Conservation (phyloP, 2,329 filamentous ascomycete genomes). For the Cercospora sesami region DNA sequence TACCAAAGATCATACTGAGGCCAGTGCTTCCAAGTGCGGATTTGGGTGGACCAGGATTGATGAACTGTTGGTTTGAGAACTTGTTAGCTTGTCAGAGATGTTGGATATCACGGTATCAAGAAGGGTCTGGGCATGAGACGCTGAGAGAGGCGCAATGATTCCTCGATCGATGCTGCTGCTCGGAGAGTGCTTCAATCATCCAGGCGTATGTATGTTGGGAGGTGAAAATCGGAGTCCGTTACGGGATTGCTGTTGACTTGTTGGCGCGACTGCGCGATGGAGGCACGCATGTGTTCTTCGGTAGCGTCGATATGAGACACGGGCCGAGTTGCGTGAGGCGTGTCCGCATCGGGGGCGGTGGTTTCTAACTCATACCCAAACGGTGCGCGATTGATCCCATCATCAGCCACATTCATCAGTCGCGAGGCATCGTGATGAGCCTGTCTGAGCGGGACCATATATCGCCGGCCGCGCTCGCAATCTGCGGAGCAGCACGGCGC, state of each 20-base stretch:
- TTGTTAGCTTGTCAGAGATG: neutral
- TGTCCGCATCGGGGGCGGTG: neutral
- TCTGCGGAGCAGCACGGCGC: neutral
- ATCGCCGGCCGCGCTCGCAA: neutral
- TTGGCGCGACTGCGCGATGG: neutral
- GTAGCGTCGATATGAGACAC: neutral
- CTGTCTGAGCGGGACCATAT: conserved; percentile 1
- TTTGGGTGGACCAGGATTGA: neutral
- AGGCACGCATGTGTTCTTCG: neutral
- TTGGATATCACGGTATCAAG: neutral
- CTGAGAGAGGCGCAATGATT: neutral
- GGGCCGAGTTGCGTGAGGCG: neutral
- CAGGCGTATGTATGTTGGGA: neutral
- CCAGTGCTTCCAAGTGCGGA: neutral
- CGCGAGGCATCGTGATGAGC: neutral
- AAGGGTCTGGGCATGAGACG: neutral
- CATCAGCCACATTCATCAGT: neutral
- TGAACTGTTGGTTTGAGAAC: neutral
- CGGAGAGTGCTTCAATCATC: neutral
- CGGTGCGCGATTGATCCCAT: neutral
- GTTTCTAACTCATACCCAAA: neutral
- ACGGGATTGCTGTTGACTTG: neutral
- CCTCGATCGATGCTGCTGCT: neutral
- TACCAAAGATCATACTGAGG: neutral
- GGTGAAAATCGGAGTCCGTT: neutral